These are phyloP conservation scores for Fagopyrum esculentum DNA, from an alignment of 148 eudicot genomes.

Conservation along the genomic window DNA sequence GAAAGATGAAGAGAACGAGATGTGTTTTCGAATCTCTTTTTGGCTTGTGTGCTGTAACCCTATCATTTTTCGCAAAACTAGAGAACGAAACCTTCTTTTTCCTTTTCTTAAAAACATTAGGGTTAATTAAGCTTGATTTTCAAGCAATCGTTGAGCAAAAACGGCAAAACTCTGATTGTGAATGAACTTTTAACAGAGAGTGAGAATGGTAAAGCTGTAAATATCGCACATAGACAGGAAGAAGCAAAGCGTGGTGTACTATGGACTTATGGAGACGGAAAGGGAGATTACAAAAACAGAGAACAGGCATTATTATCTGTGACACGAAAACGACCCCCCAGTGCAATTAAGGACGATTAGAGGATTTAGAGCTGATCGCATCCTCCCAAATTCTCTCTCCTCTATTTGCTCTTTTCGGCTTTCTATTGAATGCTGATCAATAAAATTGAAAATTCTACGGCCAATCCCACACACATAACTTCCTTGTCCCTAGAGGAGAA, in stretches of 20 bases:
- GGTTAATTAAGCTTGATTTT: neutral
- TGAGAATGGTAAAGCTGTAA: slow-evolving; percentile 2
- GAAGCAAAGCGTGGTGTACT: slow-evolving; percentile 9
- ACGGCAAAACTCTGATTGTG: neutral
- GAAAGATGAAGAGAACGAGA: slow-evolving; percentile 11
- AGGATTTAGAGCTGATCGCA: neutral
- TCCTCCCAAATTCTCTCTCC: neutral
- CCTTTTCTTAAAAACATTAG: neutral
- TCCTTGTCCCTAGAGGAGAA: neutral
- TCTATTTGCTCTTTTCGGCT: slow-evolving; percentile 8
- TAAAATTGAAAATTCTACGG: neutral
- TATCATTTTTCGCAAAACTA: neutral
- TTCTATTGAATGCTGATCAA: slow-evolving; percentile 10
- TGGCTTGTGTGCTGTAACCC: slow-evolving; percentile 13
- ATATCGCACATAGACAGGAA: neutral
- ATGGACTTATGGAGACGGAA: neutral
- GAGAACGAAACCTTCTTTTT: neutral
- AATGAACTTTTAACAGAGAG: neutral
- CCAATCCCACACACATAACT: neutral
- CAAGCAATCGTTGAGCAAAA: neutral
- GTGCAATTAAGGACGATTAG: slow-evolving; percentile 10
- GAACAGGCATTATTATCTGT: slow-evolving; percentile 15
- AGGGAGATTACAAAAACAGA: slow-evolving; percentile 11
- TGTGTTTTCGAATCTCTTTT: slow-evolving; percentile 13
- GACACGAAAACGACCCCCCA: slow-evolving; percentile 14